Conservation (phyloP, 768 basidiomycete species). For the Russula earlei region DNA sequence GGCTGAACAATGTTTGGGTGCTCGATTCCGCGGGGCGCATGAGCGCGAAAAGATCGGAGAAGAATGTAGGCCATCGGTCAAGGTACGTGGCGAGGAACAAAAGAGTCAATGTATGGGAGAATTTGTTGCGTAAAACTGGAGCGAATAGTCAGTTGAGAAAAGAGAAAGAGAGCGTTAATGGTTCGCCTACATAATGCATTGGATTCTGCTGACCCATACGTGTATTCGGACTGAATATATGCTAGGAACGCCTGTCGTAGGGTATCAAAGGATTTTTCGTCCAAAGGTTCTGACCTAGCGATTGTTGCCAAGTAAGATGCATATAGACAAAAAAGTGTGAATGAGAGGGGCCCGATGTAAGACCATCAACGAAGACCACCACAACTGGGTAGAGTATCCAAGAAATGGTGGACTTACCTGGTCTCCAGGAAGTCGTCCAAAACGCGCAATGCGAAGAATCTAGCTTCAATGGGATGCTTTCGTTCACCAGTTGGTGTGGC, state of each 20-base stretch:
- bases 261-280: constrained; percentile 58
- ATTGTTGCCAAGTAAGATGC: neutral
- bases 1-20: constrained; percentile 57
- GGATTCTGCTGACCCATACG: constrained; percentile 75
- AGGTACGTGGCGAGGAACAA: constrained; percentile 85
- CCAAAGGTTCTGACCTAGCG: constrained; percentile 55
- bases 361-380: neutral
- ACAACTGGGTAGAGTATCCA: neutral
- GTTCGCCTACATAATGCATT: constrained; percentile 63
- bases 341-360: neutral
- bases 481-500: constrained; percentile 47
- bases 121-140: constrained; percentile 87
- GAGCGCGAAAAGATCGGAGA: constrained; percentile 66
- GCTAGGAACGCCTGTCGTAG: constrained; percentile 68
- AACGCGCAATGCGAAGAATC: constrained; percentile 74
- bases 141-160: constrained; percentile 15
- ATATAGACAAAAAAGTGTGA: neutral
- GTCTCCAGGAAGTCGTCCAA: constrained; percentile 77
- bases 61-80: constrained; percentile 79
- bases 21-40: constrained; percentile 53
- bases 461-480: constrained; percentile 60
- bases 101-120: constrained; percentile 81
- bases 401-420: constrained; percentile 53
- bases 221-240: constrained; percentile 85
- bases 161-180: constrained; percentile 5